phyloP scores from a whole-genome alignment of 306 rosid species.

The Prosopis cineraria region DNA sequence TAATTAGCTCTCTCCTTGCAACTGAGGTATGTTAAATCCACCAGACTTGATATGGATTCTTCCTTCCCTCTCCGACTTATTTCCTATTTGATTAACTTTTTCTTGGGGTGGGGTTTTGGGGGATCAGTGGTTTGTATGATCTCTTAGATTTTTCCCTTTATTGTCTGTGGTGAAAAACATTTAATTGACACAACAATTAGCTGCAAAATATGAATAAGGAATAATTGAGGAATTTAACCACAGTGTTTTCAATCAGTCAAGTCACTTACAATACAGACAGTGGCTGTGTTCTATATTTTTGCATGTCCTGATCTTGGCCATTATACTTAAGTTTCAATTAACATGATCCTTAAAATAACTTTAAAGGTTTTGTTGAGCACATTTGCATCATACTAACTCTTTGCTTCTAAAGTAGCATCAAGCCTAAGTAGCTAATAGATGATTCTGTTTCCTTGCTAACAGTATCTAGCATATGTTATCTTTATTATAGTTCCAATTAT shows the following conservation, averaged over 20 bases:
- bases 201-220: constrained; percentile 5
- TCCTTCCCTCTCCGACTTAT: not conserved
- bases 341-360: not conserved
- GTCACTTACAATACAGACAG: not conserved
- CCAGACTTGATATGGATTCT: constrained; percentile 13
- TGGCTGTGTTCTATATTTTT: not conserved
- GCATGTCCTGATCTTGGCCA: constrained; percentile 7
- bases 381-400: not conserved
- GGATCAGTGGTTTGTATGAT: not conserved
- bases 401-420: not conserved
- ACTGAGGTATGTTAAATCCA: constrained; percentile 62
- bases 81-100: not conserved
- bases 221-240: not conserved
- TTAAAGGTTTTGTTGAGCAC: not conserved
- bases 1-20: constrained; percentile 76
- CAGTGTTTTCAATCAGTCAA: not conserved
- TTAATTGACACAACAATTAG: not conserved
- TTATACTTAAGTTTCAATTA: no score
- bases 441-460: not conserved
- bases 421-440: not conserved
- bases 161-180: not conserved
- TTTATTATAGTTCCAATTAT: not conserved
- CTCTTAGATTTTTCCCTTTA: not conserved
- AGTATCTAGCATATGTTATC: not conserved
- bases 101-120: not conserved